Percentiles rank a stretch among this genome's conserved stretches.
These are phyloP conservation scores for Xylaria palmicola DNA, from an alignment of 495 filamentous ascomycete species.

Conservation along the genomic window DNA sequence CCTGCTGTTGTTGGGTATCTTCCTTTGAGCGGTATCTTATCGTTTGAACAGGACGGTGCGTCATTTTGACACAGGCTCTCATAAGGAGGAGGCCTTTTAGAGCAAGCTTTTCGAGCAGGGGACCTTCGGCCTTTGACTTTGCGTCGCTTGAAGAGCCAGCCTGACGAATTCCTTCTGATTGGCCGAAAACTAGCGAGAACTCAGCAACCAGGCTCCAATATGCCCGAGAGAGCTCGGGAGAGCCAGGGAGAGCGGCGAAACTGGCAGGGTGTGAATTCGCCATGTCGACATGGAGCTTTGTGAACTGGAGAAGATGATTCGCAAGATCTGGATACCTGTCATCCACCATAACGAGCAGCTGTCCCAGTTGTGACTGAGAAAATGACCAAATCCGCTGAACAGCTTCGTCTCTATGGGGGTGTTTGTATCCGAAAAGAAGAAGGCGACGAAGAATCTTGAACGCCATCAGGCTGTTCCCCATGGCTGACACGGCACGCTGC, in stretches of 20 bases:
- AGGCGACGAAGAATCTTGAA: conserved; percentile 80
- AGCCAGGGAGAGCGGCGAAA: conserved; percentile 77
- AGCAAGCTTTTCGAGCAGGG: conserved; percentile 70
- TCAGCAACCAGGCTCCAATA: conserved; percentile 81
- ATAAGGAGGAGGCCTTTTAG: conserved; percentile 80
- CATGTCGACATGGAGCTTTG: conserved; percentile 90
- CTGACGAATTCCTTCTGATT: conserved; percentile 48
- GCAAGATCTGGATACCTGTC: conserved; percentile 60
- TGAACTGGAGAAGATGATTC: conserved; percentile 82
- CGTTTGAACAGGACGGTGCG: conserved; percentile 72
- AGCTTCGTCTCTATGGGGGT: conserved; percentile 71
- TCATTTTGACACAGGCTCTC: conserved; percentile 79
- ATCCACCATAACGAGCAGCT: conserved; percentile 57
- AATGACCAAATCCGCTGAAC: conserved; percentile 76
- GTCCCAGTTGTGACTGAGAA: conserved; percentile 67
- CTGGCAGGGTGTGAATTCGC: conserved; percentile 68
- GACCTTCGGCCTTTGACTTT: conserved; percentile 52
- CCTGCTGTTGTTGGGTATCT: conserved; percentile 66
- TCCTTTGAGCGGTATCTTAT: conserved; percentile 76
- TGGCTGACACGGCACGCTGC: conserved; percentile 55
- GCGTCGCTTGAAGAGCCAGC: conserved; percentile 46
- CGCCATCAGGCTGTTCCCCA: conserved; percentile 72
- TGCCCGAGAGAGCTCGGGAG: conserved; percentile 66
- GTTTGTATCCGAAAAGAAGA: conserved; percentile 76
- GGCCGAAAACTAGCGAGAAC: conserved; percentile 69